phyloP scores from a whole-genome alignment of 352 stramenopile species.

The Phytophthora sp. region DNA sequence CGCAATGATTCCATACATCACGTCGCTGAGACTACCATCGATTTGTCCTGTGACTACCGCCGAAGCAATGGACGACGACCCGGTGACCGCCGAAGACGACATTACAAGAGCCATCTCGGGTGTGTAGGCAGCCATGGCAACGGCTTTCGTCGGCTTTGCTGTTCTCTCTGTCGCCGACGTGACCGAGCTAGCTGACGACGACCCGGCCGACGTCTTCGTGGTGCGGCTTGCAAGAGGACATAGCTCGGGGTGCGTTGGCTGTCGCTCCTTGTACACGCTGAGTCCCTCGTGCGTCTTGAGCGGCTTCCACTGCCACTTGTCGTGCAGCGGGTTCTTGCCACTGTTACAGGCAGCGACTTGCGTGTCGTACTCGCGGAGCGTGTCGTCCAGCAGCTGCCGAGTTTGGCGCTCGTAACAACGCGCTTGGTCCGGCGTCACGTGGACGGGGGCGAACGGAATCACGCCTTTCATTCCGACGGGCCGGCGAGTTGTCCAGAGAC shows the following conservation, averaged over 20 bases:
- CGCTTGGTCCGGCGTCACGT: conserved; percentile 18
- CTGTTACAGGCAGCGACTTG: conserved; percentile 13
- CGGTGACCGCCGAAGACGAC: conserved; percentile 7
- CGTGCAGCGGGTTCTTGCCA: conserved; percentile 24
- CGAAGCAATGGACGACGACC: conserved; percentile 17
- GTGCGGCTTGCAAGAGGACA: not conserved
- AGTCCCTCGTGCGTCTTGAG: conserved; percentile 34
- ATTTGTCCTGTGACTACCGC: conserved; percentile 35
- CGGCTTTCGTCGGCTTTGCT: conserved; percentile 17
- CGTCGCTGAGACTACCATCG: conserved; percentile 35
- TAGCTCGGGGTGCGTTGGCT: conserved; percentile 27
- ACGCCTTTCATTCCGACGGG: conserved; percentile 22
- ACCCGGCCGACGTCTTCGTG: conserved; percentile 1
- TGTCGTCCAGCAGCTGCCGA: conserved; percentile 29
- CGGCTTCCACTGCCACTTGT: conserved; percentile 43
- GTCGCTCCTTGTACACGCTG: conserved; percentile 39
- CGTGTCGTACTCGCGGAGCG: conserved; percentile 23
- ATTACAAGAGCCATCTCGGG: conserved; percentile 8
- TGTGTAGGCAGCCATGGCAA: conserved; percentile 36
- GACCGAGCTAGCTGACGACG: conserved; percentile 2
- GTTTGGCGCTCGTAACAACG: conserved; percentile 25
- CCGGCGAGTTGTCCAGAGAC: not conserved
- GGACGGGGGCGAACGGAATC: conserved; percentile 27
- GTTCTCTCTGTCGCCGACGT: not conserved
- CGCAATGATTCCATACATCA: conserved; percentile 43